phyloP scores from a whole-genome alignment of 2,329 filamentous ascomycete species.

The Fusarium bulbicola region DNA sequence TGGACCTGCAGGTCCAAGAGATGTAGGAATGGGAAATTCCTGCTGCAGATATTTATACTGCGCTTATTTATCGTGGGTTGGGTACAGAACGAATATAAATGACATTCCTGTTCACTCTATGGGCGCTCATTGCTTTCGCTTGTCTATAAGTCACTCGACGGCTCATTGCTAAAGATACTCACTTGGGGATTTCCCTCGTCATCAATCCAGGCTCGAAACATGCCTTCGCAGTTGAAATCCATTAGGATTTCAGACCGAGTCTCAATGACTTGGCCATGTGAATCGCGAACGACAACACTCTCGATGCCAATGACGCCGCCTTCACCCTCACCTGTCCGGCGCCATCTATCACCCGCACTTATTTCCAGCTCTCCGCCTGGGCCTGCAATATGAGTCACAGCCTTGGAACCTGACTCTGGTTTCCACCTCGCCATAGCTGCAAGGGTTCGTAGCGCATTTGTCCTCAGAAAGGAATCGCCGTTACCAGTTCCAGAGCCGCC shows the following conservation, averaged over 20 bases:
- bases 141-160: constrained; percentile 32
- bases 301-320: constrained; percentile 90
- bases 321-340: constrained; percentile 77
- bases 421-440: constrained; percentile 77
- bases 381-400: constrained; percentile 73
- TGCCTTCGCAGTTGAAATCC: constrained; percentile 87
- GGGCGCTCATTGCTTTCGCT: background rate
- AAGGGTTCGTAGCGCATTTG: constrained; percentile 75
- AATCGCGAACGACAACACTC: constrained; percentile 57
- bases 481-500: constrained; percentile 85
- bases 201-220: constrained; percentile 84
- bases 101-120: constrained; percentile 34
- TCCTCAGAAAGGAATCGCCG: constrained; percentile 84
- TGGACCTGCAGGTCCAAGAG: constrained; percentile 6
- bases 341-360: constrained; percentile 79
- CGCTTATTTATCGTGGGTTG: constrained; percentile 21
- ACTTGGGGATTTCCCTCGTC: constrained; percentile 66
- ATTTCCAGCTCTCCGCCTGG: constrained; percentile 76
- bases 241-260: constrained; percentile 67
- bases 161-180: constrained; percentile 52
- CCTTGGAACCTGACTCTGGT: constrained; percentile 59
- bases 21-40: constrained; percentile 8
- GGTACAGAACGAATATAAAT: constrained; percentile 40
- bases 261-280: constrained; percentile 53
- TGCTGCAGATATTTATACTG: constrained; percentile 17